Conservation (phyloP, 1,284 basidiomycete genomes). For the Acaromyces ingoldii region DNA sequence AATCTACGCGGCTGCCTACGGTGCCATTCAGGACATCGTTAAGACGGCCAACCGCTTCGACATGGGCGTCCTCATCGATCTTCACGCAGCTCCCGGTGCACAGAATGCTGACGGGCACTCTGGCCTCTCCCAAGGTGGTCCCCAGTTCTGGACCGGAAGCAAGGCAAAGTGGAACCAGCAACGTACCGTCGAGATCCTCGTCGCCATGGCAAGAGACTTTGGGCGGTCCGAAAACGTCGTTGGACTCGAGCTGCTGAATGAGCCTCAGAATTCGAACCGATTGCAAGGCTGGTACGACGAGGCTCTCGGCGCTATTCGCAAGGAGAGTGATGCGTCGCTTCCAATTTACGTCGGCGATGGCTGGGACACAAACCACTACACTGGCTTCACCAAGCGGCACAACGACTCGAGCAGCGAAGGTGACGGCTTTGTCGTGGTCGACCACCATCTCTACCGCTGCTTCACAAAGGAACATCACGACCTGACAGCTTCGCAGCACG, state of each 20-base stretch:
- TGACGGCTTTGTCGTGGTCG: slow-evolving; percentile 61
- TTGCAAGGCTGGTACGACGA: slow-evolving; percentile 49
- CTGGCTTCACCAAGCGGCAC: slow-evolving; percentile 56
- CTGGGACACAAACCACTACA: slow-evolving; percentile 70
- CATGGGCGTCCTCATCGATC: slow-evolving; percentile 71
- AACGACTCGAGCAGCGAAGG: slow-evolving; percentile 24
- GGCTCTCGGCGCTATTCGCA: slow-evolving; percentile 61
- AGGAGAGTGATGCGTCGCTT: slow-evolving; percentile 13
- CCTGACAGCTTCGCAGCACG: slow-evolving; percentile 61
- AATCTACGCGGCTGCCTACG: slow-evolving; percentile 70
- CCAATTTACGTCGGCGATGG: slow-evolving; percentile 66
- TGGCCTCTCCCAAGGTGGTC: slow-evolving; percentile 24
- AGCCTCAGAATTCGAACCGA: slow-evolving; percentile 60
- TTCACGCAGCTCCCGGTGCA: slow-evolving; percentile 62
- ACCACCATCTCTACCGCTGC: slow-evolving; percentile 82
- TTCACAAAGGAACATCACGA: slow-evolving; percentile 64
- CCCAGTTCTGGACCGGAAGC: slow-evolving; percentile 31
- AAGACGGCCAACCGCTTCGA: slow-evolving; percentile 61
- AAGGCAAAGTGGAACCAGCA: slow-evolving; percentile 47
- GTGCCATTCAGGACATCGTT: slow-evolving; percentile 65
- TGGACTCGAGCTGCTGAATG: slow-evolving; percentile 78
- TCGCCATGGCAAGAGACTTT: slow-evolving; percentile 54
- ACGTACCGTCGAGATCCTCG: slow-evolving; percentile 59
- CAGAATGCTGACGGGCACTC: slow-evolving; percentile 55
- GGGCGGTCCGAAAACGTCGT: slow-evolving; percentile 63